These are phyloP conservation scores for Vanderwaltozyma polyspora DNA, from an alignment of 805 yeast species.

Conservation along the genomic window DNA sequence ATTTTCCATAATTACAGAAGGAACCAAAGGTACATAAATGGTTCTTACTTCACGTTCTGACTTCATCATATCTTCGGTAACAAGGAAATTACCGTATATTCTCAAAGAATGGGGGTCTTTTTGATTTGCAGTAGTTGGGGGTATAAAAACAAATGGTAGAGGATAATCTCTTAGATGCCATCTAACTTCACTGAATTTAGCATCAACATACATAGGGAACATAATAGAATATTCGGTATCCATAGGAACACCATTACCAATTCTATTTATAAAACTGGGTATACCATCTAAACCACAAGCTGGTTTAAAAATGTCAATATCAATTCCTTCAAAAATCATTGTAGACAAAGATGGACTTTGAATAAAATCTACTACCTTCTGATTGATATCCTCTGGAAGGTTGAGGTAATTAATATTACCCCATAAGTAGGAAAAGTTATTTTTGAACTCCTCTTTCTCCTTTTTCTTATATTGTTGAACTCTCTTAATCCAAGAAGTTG, in stretches of 20 bases:
- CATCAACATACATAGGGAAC: conserved; percentile 51
- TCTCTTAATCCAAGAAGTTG: conserved; percentile 62
- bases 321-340: conserved; percentile 38
- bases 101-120: conserved; percentile 23
- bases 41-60: conserved; percentile 45
- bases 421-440: conserved; percentile 33
- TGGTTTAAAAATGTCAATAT: conserved; percentile 40
- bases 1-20: conserved; percentile 30
- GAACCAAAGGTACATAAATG: conserved; percentile 51
- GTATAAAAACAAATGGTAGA: conserved; percentile 66
- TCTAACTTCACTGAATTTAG: conserved; percentile 49
- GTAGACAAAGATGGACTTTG: conserved; percentile 43
- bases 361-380: conserved; percentile 36
- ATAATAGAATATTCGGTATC: conserved; percentile 58
- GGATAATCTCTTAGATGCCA: conserved; percentile 79
- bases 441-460: conserved; percentile 30
- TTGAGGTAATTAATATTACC: conserved; percentile 27
- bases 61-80: conserved; percentile 52
- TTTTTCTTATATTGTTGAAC: conserved; percentile 38
- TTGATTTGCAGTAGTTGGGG: conserved; percentile 33
- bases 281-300: conserved; percentile 39
- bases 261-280: conserved; percentile 49
- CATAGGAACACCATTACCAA: conserved; percentile 76
- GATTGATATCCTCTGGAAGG: conserved; percentile 33
- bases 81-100: conserved; percentile 51